These are phyloP conservation scores for Boeremia lycopersici DNA, from an alignment of 2,329 filamentous ascomycete species.

Conservation along the genomic window DNA sequence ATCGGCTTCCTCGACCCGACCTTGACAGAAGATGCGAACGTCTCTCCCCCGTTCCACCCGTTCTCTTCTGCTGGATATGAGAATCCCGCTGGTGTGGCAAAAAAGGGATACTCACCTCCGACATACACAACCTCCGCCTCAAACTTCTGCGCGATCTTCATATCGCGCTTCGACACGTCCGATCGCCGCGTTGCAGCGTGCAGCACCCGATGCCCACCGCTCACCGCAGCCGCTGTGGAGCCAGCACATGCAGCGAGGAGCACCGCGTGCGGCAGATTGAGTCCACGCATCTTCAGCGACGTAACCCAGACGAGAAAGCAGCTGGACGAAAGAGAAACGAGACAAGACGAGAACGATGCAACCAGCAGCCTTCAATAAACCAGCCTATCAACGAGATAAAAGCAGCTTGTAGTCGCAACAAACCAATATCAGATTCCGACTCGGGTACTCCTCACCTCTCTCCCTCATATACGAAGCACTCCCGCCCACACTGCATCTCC, in stretches of 20 bases:
- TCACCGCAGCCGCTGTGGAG: constrained; percentile 1
- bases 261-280: background rate
- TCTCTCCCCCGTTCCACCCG: constrained; percentile 26
- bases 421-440: background rate
- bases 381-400: background rate
- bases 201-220: constrained; percentile 28
- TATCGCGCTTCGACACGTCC: constrained; percentile 31
- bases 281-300: background rate
- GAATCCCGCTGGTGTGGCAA: background rate
- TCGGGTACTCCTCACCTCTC: background rate
- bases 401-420: background rate
- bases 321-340: background rate
- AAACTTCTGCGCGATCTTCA: constrained; percentile 35
- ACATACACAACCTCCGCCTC: constrained; percentile 41
- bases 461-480: too few species aligned
- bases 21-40: constrained; percentile 44
- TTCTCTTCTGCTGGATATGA: constrained; percentile 30
- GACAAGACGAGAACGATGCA: background rate
- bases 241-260: background rate
- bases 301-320: background rate
- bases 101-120: constrained; percentile 29
- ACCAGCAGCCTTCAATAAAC: too few species aligned
- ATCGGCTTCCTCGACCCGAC: constrained; percentile 41
- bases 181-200: constrained; percentile 40
- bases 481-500: background rate